Base-by-base conservation (phyloP, 768 basidiomycete genomes). In the Leucocoprinus leucothites region DNA sequence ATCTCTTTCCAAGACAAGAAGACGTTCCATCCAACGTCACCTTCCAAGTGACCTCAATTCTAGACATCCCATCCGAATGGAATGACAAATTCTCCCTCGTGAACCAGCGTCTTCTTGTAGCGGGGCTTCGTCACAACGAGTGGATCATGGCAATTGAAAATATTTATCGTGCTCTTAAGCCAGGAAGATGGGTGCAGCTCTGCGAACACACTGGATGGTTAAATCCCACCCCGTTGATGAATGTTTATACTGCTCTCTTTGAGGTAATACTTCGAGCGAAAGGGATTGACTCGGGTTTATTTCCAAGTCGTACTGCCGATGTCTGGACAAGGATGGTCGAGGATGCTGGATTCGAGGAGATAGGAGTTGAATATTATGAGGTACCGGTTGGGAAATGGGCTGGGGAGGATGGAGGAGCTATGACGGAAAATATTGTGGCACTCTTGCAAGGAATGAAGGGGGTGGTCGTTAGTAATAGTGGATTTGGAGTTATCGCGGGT, bases 141-240 rank as follows among this genome's bases (percentile, higher is more conserved):
- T 53, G 52, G 52, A 53, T 35, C 18, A 26, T 43, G 9, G 52
- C 52, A 2, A 0, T 53, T 7, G 1, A 19, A 3, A 43, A 53
- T 9, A 14, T 53, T 5, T 31, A 53, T 46, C 52, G 52, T 11
- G 52, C 45, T n/a, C n/a, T 43, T 28, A 53, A 53, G 25, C 52
- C 52, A 1, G 52, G 52, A 14, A 43, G 42, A 7, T 53, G 52
- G 52, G 28, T 53, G 6, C 52, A 53, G 19, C 18, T 53, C 9
- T 42, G 38, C 42, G 52, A 53, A 44, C 14, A 8, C 35, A 14
- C 7, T 14, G 35, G 14, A 35, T 35, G 7, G 35, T 7, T 14
- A 7, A 35, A 35, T 14, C 7, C 14, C 8, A 14, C 8, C 7
- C 35, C 35, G 35, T 7, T 35, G 8, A 7, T 35, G 35, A 35